Evolutionary conservation across 2,329 filamentous ascomycete genomes (phyloP), one percentile per base, ranked within the genome.

Genomic region (Aspergillus brasiliensis): DNA sequence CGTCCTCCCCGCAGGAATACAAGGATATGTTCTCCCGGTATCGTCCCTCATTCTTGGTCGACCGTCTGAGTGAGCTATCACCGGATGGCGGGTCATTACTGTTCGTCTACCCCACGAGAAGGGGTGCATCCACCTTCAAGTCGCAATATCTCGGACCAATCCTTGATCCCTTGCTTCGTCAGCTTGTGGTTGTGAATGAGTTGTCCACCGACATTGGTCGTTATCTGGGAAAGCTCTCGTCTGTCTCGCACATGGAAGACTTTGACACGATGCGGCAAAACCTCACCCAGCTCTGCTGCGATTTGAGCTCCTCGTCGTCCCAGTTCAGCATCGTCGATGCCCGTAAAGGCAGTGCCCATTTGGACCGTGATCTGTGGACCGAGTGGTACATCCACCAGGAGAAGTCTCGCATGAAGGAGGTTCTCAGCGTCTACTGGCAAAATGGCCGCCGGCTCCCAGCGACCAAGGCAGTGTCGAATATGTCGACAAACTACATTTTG

Each of bases 321-420:
- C 77, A 75, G 60, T 83, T 78, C 62, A 70, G 73, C 21, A 62
- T 86, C 2, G 75, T 82, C 1, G 80, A 86, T 63, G 77, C 84
- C 1, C 77, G 81, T 4, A 82, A 79, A 60, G 79, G 84, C 40
- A 78, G 80, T 56, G 80, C 84, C 15, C 65, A 75, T 1, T 73
- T 88, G 2, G 80, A 82, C 54, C 78, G 84, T 27, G 75, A 79
- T 19, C 78, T 82, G 2, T 89, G 86, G 86, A 80, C 82, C 31
- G 83, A 87, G 58, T 88, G 86, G 86, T 88, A 84, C 79, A 82
- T 85, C 48, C 84, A 86, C 67, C 86, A 89, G 68, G 86, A 88
- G 69, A 85, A 85, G 66, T 77, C 81, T 10, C 80, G 86, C 13
- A 82, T 88, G 53, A 81, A 84, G 60, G 82, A 83, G 28, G 76